A percentile compares a stretch with the other conserved stretches of the same genome.
phyloP scores from a whole-genome alignment of 805 yeast species.

The Danielozyma ontarioensis region DNA sequence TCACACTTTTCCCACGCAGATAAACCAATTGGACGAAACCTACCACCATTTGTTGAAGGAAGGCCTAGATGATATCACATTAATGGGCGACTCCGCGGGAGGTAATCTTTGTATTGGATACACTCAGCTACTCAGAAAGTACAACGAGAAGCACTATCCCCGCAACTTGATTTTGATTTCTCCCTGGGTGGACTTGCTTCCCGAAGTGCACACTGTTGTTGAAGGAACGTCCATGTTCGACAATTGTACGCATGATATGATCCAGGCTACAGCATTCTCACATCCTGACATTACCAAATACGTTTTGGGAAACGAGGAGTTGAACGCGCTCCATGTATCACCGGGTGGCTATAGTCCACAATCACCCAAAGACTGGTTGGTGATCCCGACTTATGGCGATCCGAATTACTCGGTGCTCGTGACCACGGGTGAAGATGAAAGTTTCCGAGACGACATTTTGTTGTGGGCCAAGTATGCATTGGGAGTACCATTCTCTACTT shows the following conservation, averaged over 20 bases:
- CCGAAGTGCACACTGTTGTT: constrained; percentile 12
- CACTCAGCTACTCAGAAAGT: constrained; percentile 20
- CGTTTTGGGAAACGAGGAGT: constrained; percentile 10
- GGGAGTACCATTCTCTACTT: constrained; percentile 21
- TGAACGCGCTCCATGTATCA: constrained; percentile 12
- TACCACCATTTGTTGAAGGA: constrained; percentile 17
- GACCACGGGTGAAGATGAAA: constrained; percentile 38
- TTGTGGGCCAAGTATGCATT: constrained; percentile 31
- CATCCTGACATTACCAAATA: not conserved
- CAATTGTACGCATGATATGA: constrained; percentile 12
- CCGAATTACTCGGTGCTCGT: constrained; percentile 23
- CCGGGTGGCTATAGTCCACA: constrained; percentile 22
- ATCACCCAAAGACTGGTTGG: constrained; percentile 24
- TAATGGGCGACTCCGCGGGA: constrained; percentile 42
- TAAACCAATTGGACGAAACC: constrained; percentile 23
- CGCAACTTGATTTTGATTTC: constrained; percentile 21
- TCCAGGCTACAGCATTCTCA: constrained; percentile 1
- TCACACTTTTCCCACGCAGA: constrained; percentile 26
- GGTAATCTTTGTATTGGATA: constrained; percentile 30
- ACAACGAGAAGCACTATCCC: constrained; percentile 15
- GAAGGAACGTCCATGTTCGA: constrained; percentile 34
- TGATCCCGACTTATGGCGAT: constrained; percentile 24
- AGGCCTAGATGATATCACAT: constrained; percentile 22
- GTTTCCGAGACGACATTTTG: constrained; percentile 34
- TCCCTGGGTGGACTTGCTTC: constrained; percentile 35